phyloP scores from a whole-genome alignment of 805 yeast species.

The Wickerhamomyces queroliae region DNA sequence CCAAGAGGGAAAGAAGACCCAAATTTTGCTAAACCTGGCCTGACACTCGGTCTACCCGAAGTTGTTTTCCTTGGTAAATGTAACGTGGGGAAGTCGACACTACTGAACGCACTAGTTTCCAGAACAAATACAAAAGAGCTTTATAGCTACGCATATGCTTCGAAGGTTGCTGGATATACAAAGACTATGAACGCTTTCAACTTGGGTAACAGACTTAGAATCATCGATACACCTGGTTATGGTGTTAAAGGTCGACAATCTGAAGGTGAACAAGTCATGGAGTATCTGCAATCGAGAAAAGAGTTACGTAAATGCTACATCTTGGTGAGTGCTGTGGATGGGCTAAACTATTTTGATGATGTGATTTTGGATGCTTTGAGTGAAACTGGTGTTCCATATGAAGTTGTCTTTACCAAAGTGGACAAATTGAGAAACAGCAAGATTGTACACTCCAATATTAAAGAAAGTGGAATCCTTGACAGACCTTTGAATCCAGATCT shows the following conservation, averaged over 20 bases:
- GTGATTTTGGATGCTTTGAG: constrained; percentile 44
- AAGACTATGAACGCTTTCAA: constrained; percentile 66
- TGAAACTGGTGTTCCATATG: constrained; percentile 59
- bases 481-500: constrained; percentile 34
- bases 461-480: constrained; percentile 32
- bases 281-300: constrained; percentile 51
- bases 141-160: constrained; percentile 44
- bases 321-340: constrained; percentile 54
- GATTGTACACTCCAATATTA: constrained; percentile 33
- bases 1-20: constrained; percentile 7
- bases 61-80: constrained; percentile 74
- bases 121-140: constrained; percentile 24
- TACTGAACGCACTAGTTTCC: constrained; percentile 57
- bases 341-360: constrained; percentile 53
- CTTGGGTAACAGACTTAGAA: constrained; percentile 52
- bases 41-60: constrained; percentile 51
- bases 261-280: constrained; percentile 68
- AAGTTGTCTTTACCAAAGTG: constrained; percentile 70
- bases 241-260: constrained; percentile 59
- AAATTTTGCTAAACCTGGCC: background rate
- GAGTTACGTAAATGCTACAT: constrained; percentile 55
- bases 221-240: constrained; percentile 90
- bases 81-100: constrained; percentile 81
- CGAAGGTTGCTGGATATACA: constrained; percentile 51
- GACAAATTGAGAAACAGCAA: constrained; percentile 43